Evolutionary conservation across 1,284 basidiomycete genomes (phyloP).

Genomic region (Cryptococcus depauperatus): DNA sequence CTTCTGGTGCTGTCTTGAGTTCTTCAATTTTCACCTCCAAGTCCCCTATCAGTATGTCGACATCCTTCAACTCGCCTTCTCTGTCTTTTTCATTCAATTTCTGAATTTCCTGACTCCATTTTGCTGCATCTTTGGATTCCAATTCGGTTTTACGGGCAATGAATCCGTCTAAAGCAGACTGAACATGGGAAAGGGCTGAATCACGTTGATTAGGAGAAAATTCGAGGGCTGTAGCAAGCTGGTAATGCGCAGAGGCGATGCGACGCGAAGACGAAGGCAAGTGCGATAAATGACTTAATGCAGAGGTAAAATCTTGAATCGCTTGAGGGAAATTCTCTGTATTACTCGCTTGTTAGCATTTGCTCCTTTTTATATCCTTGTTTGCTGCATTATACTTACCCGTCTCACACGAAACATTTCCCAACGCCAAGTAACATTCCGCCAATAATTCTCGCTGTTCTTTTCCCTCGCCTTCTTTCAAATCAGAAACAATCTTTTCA

Average conservation of each 20-base stretch:
- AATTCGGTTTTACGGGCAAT: slow-evolving; percentile 60
- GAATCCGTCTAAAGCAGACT: slow-evolving; percentile 67
- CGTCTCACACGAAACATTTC: slow-evolving; percentile 81
- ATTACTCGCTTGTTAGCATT: background rate
- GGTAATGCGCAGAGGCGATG: slow-evolving; percentile 82
- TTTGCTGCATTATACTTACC: no score
- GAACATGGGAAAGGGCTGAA: slow-evolving; percentile 70
- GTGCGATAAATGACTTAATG: slow-evolving; percentile 60
- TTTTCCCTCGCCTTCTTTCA: slow-evolving; percentile 26
- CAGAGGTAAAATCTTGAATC: slow-evolving; percentile 68
- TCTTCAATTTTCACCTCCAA: slow-evolving; percentile 82
- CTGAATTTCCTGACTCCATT: slow-evolving; percentile 41
- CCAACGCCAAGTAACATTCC: slow-evolving; percentile 73
- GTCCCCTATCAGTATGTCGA: slow-evolving; percentile 66
- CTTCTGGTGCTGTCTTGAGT: slow-evolving; percentile 64
- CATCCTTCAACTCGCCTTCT: slow-evolving; percentile 66
- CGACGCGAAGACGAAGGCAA: slow-evolving; percentile 70
- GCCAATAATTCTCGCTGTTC: slow-evolving; percentile 59
- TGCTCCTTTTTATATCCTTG: slow-evolving; percentile 3
- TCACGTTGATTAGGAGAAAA: slow-evolving; percentile 67
- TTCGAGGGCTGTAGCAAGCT: slow-evolving; percentile 79
- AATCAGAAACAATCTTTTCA: slow-evolving; percentile 50
- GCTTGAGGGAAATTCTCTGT: slow-evolving; percentile 89
- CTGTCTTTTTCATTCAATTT: slow-evolving; percentile 58
- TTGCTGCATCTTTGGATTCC: slow-evolving; percentile 32